Percentiles rank a stretch among this genome's conserved stretches.
Conservation (phyloP, 306 rosid genomes). For the Vicia faba region DNA sequence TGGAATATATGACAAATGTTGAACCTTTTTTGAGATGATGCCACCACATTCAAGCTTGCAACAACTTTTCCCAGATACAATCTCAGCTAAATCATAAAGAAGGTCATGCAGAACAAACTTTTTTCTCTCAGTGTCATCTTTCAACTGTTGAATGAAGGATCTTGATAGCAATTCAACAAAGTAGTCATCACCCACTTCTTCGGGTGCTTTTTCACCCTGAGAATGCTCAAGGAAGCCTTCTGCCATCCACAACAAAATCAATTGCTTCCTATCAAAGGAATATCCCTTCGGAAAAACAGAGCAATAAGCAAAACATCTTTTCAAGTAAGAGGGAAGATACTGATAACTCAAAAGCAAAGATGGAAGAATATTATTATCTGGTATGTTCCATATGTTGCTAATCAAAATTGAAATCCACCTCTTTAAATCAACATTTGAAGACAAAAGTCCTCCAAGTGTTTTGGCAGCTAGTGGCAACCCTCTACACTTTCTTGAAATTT, state of each 20-base stretch:
- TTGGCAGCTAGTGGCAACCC: slow-evolving; percentile 52
- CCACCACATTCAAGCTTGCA: not conserved
- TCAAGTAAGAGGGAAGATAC: slow-evolving; percentile 6
- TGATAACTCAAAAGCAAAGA: slow-evolving; percentile 1
- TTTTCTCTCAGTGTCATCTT: not conserved
- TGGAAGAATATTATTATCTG: not conserved
- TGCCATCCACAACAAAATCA: slow-evolving; percentile 47
- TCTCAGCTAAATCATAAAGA: not conserved
- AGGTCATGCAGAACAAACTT: slow-evolving; percentile 11
- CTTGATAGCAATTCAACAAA: slow-evolving; percentile 31
- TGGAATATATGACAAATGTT: too few species aligned
- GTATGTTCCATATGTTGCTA: slow-evolving; percentile 32
- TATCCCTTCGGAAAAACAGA: slow-evolving; percentile 12
- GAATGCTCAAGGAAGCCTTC: slow-evolving; percentile 36
- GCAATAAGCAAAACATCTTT: slow-evolving; percentile 27
- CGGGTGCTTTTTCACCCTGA: not conserved
- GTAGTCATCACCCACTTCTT: slow-evolving; percentile 33
- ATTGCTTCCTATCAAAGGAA: not conserved
- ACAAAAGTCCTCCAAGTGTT: slow-evolving; percentile 45
- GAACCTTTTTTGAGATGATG: too few species aligned
- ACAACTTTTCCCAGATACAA: not conserved
- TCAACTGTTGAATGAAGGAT: not conserved
- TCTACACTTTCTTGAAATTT: slow-evolving; percentile 31
- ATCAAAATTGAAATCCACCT: slow-evolving; percentile 43
- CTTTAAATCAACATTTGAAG: slow-evolving; percentile 33